phyloP scores from a whole-genome alignment of 106 monocot genomes.

The Dendrobium nobile region DNA sequence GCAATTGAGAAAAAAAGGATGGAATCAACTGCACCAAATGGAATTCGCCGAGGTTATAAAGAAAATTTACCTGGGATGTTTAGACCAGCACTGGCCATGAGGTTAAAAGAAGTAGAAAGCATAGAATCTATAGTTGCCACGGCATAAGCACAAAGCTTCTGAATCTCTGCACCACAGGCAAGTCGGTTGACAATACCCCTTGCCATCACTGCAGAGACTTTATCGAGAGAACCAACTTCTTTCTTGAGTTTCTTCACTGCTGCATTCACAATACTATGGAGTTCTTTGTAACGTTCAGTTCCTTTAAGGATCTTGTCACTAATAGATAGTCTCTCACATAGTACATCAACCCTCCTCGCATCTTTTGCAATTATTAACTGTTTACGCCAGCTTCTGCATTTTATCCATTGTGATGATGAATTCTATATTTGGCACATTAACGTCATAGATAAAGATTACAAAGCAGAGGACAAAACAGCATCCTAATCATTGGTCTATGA shows the following conservation, averaged over 20 bases:
- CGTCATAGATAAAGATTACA: neutral
- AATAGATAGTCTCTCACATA: constrained; percentile 34
- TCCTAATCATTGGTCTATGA: neutral
- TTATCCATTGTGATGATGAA: neutral
- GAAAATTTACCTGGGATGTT: constrained; percentile 21
- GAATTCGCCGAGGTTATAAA: neutral
- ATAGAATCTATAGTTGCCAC: constrained; percentile 25
- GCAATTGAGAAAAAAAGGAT: neutral
- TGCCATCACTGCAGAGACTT: constrained; percentile 35
- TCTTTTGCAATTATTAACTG: constrained; percentile 38
- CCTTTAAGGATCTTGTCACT: constrained; percentile 39
- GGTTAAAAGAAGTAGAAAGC: constrained; percentile 14
- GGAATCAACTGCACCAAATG: neutral
- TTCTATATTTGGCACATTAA: neutral
- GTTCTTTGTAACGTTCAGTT: constrained; percentile 31
- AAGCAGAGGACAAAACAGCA: neutral
- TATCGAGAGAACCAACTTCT: constrained; percentile 49
- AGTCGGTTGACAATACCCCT: constrained; percentile 60
- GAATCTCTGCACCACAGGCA: constrained; percentile 46
- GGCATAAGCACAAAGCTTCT: constrained; percentile 39
- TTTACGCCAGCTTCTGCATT: constrained; percentile 48
- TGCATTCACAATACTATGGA: constrained; percentile 34
- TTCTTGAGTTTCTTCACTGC: constrained; percentile 46
- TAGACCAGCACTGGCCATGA: constrained; percentile 4
- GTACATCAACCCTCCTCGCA: constrained; percentile 45